Evolutionary conservation across 2,329 filamentous ascomycete species (phyloP).

Genomic region (Xylariomycetidae sp.): DNA sequence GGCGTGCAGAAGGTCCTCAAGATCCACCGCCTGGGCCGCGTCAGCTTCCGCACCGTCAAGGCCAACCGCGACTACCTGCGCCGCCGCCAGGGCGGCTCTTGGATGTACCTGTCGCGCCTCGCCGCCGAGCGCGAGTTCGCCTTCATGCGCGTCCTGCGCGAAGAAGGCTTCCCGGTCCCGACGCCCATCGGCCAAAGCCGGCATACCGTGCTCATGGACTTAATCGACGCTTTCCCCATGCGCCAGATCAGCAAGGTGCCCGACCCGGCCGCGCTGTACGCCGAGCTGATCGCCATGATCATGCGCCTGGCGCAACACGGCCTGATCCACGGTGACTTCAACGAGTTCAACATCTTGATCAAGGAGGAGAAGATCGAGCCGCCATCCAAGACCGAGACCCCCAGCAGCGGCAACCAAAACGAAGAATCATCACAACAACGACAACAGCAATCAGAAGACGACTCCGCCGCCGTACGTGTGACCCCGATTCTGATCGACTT

Average conservation of each 20-base stretch:
- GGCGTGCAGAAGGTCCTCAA: constrained; percentile 81
- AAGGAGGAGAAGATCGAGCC: constrained; percentile 56
- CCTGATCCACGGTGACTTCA: constrained; percentile 96
- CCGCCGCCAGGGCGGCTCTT: constrained; percentile 61
- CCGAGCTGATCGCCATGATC: constrained; percentile 84
- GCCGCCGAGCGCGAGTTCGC: constrained; percentile 91
- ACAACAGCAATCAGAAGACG: constrained; percentile 18
- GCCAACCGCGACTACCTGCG: constrained; percentile 92
- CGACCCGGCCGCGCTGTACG: constrained; percentile 79
- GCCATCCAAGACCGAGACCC: constrained; percentile 18
- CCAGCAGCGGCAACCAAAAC: constrained; percentile 12
- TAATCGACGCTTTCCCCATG: constrained; percentile 87
- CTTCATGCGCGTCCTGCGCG: constrained; percentile 81
- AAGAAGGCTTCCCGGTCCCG: constrained; percentile 85
- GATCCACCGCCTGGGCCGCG: constrained; percentile 90
- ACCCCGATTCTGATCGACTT: constrained; percentile 92
- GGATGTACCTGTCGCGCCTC: constrained; percentile 96
- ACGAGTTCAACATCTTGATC: constrained; percentile 97
- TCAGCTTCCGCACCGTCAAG: constrained; percentile 95
- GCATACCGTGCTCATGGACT: constrained; percentile 93
- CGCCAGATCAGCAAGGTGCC: constrained; percentile 81
- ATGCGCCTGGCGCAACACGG: constrained; percentile 78
- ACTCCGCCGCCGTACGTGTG: constrained; percentile 36
- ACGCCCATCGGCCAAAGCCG: constrained; percentile 82
- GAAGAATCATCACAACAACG: not conserved